Evolutionary conservation across 208 protist genomes (phyloP).

Genomic region (Phytomonas francai): DNA sequence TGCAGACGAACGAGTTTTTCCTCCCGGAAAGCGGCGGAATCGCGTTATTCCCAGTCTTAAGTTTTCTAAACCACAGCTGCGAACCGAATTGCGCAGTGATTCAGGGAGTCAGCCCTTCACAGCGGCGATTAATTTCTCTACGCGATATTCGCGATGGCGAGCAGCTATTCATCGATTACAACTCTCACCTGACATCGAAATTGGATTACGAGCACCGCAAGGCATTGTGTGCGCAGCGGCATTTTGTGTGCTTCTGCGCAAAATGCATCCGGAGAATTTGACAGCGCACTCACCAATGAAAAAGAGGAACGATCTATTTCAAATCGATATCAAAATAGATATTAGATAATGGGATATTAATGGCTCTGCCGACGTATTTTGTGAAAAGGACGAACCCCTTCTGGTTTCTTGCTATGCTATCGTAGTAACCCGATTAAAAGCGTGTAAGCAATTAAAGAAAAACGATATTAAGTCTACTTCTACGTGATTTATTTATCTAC

Average conservation of each 20-base stretch:
- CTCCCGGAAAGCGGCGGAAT: constrained; percentile 24
- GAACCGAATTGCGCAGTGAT: constrained; percentile 73
- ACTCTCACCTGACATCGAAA: constrained; percentile 49
- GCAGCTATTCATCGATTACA: constrained; percentile 87
- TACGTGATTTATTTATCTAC: too few relatives aligned
- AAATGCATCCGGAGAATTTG: constrained; percentile 47
- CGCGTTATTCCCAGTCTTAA: constrained; percentile 60
- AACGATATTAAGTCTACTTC: too few relatives aligned
- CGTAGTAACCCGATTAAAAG: too few relatives aligned
- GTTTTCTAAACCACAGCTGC: constrained; percentile 86
- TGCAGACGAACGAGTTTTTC: constrained; percentile 85
- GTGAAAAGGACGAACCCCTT: too few relatives aligned
- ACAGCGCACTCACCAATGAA: constrained; percentile 18
- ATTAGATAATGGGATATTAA: too few relatives aligned
- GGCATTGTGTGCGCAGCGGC: constrained; percentile 68
- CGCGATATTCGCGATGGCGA: constrained; percentile 71
- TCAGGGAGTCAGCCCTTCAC: constrained; percentile 13
- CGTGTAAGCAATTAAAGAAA: too few relatives aligned
- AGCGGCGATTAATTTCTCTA: constrained; percentile 32
- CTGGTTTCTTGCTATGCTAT: too few relatives aligned
- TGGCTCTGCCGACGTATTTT: too few relatives aligned
- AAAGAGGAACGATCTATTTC: neutral
- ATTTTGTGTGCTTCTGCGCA: constrained; percentile 83
- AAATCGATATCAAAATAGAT: too few relatives aligned
- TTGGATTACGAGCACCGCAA: constrained; percentile 66